Conservation (phyloP, 208 protist species). For the Crithidia expoeki region DNA sequence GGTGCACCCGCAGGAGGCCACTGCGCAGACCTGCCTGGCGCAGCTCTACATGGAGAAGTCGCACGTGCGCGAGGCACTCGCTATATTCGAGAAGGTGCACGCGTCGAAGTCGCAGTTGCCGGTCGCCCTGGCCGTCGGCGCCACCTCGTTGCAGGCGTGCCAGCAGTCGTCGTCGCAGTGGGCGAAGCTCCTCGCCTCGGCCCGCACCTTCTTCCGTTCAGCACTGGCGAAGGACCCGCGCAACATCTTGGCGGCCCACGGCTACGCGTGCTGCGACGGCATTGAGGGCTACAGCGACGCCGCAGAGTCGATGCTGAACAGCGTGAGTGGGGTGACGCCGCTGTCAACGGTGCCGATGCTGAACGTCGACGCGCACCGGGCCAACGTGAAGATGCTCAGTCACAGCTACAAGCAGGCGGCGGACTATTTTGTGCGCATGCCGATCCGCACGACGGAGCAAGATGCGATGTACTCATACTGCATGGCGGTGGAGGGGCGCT, state of each 20-base stretch:
- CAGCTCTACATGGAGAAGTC: slow-evolving; percentile 62
- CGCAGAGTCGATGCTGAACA: slow-evolving; percentile 73
- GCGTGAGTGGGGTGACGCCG: slow-evolving; percentile 69
- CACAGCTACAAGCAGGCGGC: slow-evolving; percentile 80
- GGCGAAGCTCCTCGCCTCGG: slow-evolving; percentile 44
- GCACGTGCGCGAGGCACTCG: slow-evolving; percentile 49
- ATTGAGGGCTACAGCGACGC: slow-evolving; percentile 61
- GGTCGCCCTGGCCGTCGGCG: slow-evolving; percentile 63
- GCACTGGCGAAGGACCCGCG: slow-evolving; percentile 62
- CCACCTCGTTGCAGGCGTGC: slow-evolving; percentile 65
- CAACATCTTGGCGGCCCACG: slow-evolving; percentile 85
- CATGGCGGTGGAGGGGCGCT: slow-evolving; percentile 58
- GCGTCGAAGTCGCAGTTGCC: slow-evolving; percentile 41
- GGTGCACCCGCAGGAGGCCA: slow-evolving; percentile 63
- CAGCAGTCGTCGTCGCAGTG: slow-evolving; percentile 59
- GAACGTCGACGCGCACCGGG: slow-evolving; percentile 64
- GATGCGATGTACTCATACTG: slow-evolving; percentile 76
- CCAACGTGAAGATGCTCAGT: slow-evolving; percentile 77
- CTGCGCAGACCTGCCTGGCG: slow-evolving; percentile 54
- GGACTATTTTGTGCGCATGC: slow-evolving; percentile 63
- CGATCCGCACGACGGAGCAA: slow-evolving; percentile 51
- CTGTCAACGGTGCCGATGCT: slow-evolving; percentile 54
- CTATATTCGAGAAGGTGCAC: slow-evolving; percentile 43
- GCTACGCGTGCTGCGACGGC: slow-evolving; percentile 82
- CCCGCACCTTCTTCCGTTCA: slow-evolving; percentile 57